These are phyloP conservation scores for Alternaria conjuncta DNA, from an alignment of 2,329 filamentous ascomycete species.

Conservation along the genomic window DNA sequence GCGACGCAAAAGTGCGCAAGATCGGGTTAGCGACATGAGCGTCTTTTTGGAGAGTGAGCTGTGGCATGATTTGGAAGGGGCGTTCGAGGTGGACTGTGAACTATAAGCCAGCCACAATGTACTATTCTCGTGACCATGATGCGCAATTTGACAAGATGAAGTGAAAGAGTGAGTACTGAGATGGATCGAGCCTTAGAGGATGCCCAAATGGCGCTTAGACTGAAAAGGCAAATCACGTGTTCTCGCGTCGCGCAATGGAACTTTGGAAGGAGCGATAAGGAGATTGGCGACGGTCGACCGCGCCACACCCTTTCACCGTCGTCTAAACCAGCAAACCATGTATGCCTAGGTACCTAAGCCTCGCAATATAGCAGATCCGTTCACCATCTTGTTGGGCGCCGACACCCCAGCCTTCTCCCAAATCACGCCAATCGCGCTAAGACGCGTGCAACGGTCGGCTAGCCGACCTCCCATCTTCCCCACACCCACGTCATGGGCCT, in stretches of 20 bases:
- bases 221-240: background rate
- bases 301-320: too few relatives aligned
- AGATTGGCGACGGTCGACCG: background rate
- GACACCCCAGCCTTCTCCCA: too few relatives aligned
- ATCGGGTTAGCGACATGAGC: slow-evolving; percentile 33
- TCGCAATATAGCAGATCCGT: too few relatives aligned
- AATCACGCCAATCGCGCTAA: slow-evolving; percentile 3
- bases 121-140: background rate
- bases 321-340: too few relatives aligned
- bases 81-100: slow-evolving; percentile 27
- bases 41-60: slow-evolving; percentile 31
- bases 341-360: too few relatives aligned
- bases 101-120: slow-evolving; percentile 9
- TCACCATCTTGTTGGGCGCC: too few relatives aligned
- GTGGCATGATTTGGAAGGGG: slow-evolving; percentile 32
- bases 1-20: slow-evolving; percentile 28
- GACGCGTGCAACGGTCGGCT: slow-evolving; percentile 7
- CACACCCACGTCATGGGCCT: slow-evolving; percentile 27
- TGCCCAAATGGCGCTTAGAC: background rate
- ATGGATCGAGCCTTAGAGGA: background rate
- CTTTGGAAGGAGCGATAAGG: background rate
- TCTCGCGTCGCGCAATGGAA: background rate
- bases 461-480: background rate
- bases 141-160: background rate
- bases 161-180: background rate